phyloP scores from a whole-genome alignment of 129 eudicot species.

The Flaveria brownii region DNA sequence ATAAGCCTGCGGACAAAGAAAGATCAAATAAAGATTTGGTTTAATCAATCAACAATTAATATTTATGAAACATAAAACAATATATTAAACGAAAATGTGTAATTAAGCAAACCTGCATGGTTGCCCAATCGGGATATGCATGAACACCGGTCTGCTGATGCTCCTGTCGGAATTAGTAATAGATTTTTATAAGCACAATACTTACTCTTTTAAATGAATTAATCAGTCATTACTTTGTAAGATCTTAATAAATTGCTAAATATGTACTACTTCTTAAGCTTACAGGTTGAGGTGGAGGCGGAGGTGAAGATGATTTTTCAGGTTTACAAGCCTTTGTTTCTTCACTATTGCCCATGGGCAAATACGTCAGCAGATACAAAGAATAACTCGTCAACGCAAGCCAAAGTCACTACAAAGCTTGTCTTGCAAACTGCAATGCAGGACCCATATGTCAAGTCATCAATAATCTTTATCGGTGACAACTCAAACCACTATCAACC shows the following conservation, averaged over 20 bases:
- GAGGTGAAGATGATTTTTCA: conserved; percentile 59
- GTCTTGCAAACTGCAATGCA: conserved; percentile 40
- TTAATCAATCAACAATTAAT: neutral
- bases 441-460: neutral
- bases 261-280: conserved; percentile 29
- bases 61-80: neutral
- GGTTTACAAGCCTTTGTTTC: conserved; percentile 52
- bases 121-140: conserved; percentile 92
- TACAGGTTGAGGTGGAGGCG: conserved; percentile 58
- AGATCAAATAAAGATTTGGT: neutral
- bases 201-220: neutral
- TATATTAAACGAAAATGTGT: neutral
- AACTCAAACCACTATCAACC: conserved; percentile 10
- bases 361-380: conserved; percentile 23
- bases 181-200: neutral
- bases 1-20: conserved; percentile 59
- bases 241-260: neutral
- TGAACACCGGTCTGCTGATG: conserved; percentile 75
- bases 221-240: neutral
- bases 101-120: conserved; percentile 73
- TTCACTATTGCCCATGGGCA: conserved; percentile 60
- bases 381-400: conserved; percentile 2
- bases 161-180: conserved; percentile 30
- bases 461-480: neutral
- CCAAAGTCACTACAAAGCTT: conserved; percentile 24